Percentiles rank a stretch among this genome's conserved stretches.
These are phyloP conservation scores for Colletotrichum somersetense DNA, from an alignment of 2,329 filamentous ascomycete genomes.

Conservation along the genomic window DNA sequence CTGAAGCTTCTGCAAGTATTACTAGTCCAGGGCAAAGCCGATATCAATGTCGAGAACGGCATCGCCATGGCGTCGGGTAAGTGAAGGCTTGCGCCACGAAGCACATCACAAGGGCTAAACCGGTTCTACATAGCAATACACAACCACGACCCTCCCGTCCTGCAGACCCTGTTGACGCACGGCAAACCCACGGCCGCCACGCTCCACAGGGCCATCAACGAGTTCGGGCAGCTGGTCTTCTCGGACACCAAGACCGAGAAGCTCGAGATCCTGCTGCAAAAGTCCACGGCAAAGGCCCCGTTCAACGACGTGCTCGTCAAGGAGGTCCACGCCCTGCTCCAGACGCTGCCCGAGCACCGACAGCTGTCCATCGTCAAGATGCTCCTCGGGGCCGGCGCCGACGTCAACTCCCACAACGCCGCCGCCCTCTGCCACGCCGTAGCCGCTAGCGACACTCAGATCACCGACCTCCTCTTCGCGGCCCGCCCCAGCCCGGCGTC, in stretches of 20 bases:
- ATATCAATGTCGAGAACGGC: slow-evolving; percentile 64
- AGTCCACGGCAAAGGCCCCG: slow-evolving; percentile 57
- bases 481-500: slow-evolving; percentile 57
- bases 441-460: slow-evolving; percentile 56
- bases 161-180: slow-evolving; percentile 61
- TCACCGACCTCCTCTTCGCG: slow-evolving; percentile 64
- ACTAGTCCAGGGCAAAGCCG: slow-evolving; percentile 64
- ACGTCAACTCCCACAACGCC: slow-evolving; percentile 66
- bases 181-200: slow-evolving; percentile 60
- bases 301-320: slow-evolving; percentile 61
- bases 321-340: slow-evolving; percentile 62
- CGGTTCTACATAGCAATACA: slow-evolving; percentile 51
- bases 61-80: slow-evolving; percentile 55
- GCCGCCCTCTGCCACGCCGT: slow-evolving; percentile 65
- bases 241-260: slow-evolving; percentile 63
- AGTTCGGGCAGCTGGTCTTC: slow-evolving; percentile 58
- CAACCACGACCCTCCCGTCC: slow-evolving; percentile 61
- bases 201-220: slow-evolving; percentile 58
- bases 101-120: not conserved
- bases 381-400: slow-evolving; percentile 64
- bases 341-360: slow-evolving; percentile 53
- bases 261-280: slow-evolving; percentile 60
- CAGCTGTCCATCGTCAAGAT: slow-evolving; percentile 59
- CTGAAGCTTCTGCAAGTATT: slow-evolving; percentile 62
- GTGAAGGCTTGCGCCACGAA: slow-evolving; percentile 9